Evolutionary conservation across 495 filamentous ascomycete genomes (phyloP), one percentile per base, ranked within the genome.

Genomic region (Aspergillus hancockii): DNA sequence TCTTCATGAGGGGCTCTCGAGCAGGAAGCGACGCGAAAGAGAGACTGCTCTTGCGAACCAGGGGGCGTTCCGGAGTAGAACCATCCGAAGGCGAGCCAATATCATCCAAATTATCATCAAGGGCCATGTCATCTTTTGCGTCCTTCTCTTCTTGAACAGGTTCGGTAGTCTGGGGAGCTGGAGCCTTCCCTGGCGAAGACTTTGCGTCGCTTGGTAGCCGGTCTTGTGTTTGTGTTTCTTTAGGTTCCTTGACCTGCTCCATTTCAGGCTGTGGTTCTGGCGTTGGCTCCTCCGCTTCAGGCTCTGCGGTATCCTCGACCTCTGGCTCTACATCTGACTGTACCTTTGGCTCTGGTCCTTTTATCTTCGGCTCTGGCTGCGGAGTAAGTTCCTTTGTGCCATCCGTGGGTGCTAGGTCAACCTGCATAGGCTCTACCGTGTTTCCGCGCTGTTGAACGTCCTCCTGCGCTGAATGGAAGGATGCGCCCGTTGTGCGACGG

Each of bases 1-100:
- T 90, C 58, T 88, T 88, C 13, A 74, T 85, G 41, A 97, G 77
- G 28, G 93, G 94, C 67, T 97, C 93, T 40, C 94, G 86, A 8
- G 93, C 90, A 52, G 94, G 94, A 4, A 98, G 78, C 3, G 94
- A 90, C 13, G 95, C 89, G 73, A 98, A 97, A 52, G 86, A 93
- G 52, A 98, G 80, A 64, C 93, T 97, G 71, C 92, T 97, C 78
- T 97, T 97, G 34, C 93, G 88, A 52, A 95, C 75, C 4, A 83
- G 73, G n/a, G 79, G 81, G 50, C 82, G 75, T 41, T 81, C 85
- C 2, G 86, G 86, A 51, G 81, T 85, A 6, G 85, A 88, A 9
- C 72, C 77, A 58, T 87, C 83, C 12, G 87, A 89, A 18, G 85
- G 79, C 32, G 86, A 85, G 40, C 77, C 81, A 22, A 78, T 79